A percentile compares a stretch with the other conserved stretches of the same genome.
phyloP scores from a whole-genome alignment of 257 asterid species.

The Penstemon barbatus region DNA sequence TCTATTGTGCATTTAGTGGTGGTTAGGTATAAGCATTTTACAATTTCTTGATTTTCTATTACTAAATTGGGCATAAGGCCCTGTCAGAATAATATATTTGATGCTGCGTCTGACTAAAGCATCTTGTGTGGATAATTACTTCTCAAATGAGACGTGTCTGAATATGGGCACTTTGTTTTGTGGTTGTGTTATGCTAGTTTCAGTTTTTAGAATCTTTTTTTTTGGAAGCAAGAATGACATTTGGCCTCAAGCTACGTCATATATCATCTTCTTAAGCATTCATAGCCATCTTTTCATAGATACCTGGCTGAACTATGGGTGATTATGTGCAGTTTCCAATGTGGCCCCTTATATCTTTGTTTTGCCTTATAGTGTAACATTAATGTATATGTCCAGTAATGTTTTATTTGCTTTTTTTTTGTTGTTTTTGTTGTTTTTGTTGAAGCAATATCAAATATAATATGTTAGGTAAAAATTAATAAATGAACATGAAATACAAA shows the following conservation, averaged over 20 bases:
- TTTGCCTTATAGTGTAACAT: slow-evolving; percentile 5
- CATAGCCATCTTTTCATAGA: background rate
- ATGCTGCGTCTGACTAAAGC: background rate
- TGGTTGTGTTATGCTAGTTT: slow-evolving; percentile 22
- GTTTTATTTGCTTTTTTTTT: background rate
- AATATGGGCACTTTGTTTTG: slow-evolving; percentile 16
- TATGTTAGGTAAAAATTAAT: background rate
- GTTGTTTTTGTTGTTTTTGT: slow-evolving; percentile 10
- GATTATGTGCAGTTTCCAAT: background rate
- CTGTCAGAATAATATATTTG: background rate
- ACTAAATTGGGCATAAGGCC: slow-evolving; percentile 4
- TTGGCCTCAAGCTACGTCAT: slow-evolving; percentile 9
- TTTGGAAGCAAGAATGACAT: slow-evolving; percentile 13
- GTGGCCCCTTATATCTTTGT: slow-evolving; percentile 12
- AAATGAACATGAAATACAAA: slow-evolving; percentile 1
- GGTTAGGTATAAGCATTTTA: background rate
- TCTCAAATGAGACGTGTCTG: slow-evolving; percentile 4
- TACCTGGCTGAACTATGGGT: slow-evolving; percentile 6
- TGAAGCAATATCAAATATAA: background rate
- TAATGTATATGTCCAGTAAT: background rate
- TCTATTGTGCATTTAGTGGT: slow-evolving; percentile 13
- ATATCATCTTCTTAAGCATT: slow-evolving; percentile 17
- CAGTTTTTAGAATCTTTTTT: slow-evolving; percentile 20
- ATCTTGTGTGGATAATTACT: background rate
- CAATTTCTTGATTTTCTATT: slow-evolving; percentile 13